Evolutionary conservation across 129 eudicot species (phyloP), one percentile per base, ranked within the genome.

Genomic region (Tagetes patula): DNA sequence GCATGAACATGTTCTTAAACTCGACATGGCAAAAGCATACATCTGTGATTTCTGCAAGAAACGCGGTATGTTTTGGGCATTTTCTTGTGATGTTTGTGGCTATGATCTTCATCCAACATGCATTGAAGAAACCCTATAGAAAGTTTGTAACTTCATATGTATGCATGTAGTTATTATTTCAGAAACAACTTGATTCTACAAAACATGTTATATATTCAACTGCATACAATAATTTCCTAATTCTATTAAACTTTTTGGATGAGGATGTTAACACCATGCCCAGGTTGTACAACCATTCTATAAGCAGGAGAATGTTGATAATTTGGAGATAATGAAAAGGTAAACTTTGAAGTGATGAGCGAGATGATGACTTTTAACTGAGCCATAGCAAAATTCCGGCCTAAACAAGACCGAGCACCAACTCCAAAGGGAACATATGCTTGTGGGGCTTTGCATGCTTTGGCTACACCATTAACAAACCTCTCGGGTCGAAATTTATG

Each of bases 281-380:
- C 87, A 48, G 96, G 97, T 65, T 85, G 96, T 58, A 91, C 93
- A 61, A 91, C 87, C 96, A 90, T 87, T 71, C 89, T 82, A 80
- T 85, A 90, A 67, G 89, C 79, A 52, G 96, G 96, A 40, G 82
- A 82, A 80, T 92, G 97, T 30, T 77, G 78, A 69, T 92, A 92
- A 64, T 72, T 83, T 2, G 96, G 96, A 42, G 97, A 89, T 73
- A 92, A 69, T 42, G 89, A 71, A 75, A 87, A 85, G 49, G 68
- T 73, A 71, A 92, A 92, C 71, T 74, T 92, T 53, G 97, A 82
- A 43, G 85, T 74, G 12, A 92, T 79, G 37, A 85, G 82, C 12
- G 94, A 71, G 8, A 92, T 72, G 59, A 89, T 71, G 32, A 89
- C 83, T 78, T 87, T 92, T 38, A 92, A 66, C 71, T 89, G 88